A percentile compares a stretch with the other conserved stretches of the same genome.
Conservation (phyloP, 140 eudicot genomes). For the Oenanthe javanica region DNA sequence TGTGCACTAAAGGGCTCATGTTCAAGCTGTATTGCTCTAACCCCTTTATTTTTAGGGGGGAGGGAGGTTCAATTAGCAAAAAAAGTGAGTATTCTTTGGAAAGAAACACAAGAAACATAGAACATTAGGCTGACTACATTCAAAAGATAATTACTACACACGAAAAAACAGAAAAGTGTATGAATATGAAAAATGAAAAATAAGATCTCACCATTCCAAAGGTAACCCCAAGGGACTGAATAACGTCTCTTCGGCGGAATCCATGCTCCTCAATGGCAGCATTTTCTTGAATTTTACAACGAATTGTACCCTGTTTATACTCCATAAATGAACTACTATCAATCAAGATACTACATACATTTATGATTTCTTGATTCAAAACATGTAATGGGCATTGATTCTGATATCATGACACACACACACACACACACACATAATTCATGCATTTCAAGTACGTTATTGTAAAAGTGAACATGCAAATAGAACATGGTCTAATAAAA, state of each 20-base stretch:
- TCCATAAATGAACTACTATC: conserved; percentile 1
- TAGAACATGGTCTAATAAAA: neutral
- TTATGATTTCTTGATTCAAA: neutral
- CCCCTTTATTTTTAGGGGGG: neutral
- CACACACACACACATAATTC: neutral
- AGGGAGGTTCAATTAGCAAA: no score
- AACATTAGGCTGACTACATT: neutral
- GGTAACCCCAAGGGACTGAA: conserved; percentile 57
- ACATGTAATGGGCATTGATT: neutral
- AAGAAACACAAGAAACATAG: neutral
- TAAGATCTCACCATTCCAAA: conserved; percentile 43
- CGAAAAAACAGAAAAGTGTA: neutral
- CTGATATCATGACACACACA: neutral
- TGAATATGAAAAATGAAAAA: neutral
- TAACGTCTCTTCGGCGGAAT: conserved; percentile 45
- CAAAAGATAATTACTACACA: neutral
- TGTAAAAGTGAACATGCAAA: neutral
- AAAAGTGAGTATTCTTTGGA: neutral
- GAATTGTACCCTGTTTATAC: conserved; percentile 33
- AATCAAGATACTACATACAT: neutral
- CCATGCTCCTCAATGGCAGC: conserved; percentile 24
- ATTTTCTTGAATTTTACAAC: conserved; percentile 46
- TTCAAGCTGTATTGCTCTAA: neutral
- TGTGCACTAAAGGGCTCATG: neutral
- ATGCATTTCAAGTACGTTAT: neutral